Base-by-base conservation (phyloP, 2,329 filamentous ascomycete species). In the Colletotrichum lentis region DNA sequence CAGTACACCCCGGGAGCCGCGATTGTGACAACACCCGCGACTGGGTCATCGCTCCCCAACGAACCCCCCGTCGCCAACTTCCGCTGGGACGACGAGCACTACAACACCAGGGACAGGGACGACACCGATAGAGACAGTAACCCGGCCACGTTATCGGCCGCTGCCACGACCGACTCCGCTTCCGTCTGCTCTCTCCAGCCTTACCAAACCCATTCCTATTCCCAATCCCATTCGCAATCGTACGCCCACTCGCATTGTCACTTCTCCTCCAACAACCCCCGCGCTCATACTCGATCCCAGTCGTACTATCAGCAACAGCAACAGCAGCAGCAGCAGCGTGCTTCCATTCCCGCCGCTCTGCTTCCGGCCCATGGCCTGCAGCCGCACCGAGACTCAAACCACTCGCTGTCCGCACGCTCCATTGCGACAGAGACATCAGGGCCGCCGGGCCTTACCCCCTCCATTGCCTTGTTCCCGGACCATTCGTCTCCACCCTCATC, bases 401-500 rank as follows among this genome's bases (percentile, higher is more conserved):
- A 56, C 52, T 69, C 62, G 62, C 56, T 61, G 49, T 27, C 50
- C 20, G 55, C 43, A 44, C 66, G 49, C 50, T 52, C 66, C 66
- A 56, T 56, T 61, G 62, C 66, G 66, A 69, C 55, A 61, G 62
- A 69, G 66, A 69, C 66, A 66, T 50, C 62, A 66, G 57, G 50
- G 63, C 67, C 64, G 52, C 57, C 62, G 57, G 63, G 63, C 64
- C 67, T 62, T 62, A 58, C 57, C 64, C 58, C 67, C 67, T 69
- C 67, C 58, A 58, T 69, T 57, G 43, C 56, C 12, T 52, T 47
- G 20, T 52, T 55, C 43, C 52, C 67, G 10, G 43, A 54, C 37
- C 35, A n/a, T 14, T 52, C 52, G 22, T 53, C 56, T 43, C 44
- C 63, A 47, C 58, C 54, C 24, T 16, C 54, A 35, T 54, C 63